Conservation (phyloP, 2,329 filamentous ascomycete genomes). For the Aspergillus spinulosporus region DNA sequence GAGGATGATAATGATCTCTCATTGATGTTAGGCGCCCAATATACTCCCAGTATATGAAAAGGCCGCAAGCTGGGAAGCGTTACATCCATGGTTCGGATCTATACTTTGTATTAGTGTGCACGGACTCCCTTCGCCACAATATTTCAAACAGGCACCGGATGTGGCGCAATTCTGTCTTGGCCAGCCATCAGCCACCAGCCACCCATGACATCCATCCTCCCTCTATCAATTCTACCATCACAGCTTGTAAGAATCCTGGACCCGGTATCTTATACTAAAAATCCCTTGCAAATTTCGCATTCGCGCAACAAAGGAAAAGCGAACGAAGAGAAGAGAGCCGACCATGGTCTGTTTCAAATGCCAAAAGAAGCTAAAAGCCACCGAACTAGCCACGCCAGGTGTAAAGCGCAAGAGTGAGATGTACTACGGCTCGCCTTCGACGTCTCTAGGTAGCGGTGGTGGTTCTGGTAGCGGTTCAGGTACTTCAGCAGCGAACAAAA, state of each 20-base stretch:
- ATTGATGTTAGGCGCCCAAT: neutral
- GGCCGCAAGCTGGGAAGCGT: no score
- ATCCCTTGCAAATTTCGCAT: neutral
- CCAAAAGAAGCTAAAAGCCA: conserved; percentile 61
- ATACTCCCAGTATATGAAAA: neutral
- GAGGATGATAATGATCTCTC: no score
- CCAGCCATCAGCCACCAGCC: neutral
- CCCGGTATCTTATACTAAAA: neutral
- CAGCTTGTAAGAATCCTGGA: no score
- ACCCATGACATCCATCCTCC: neutral
- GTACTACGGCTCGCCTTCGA: conserved; percentile 61
- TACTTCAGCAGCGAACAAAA: conserved; percentile 24
- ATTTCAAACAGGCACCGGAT: neutral
- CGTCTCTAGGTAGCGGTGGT: conserved; percentile 36
- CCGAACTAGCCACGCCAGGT: conserved; percentile 62
- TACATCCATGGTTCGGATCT: no score
- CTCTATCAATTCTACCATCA: neutral
- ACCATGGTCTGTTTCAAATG: conserved; percentile 67
- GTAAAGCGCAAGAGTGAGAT: conserved; percentile 69
- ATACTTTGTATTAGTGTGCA: neutral
- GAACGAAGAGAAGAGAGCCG: neutral
- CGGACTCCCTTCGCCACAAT: neutral
- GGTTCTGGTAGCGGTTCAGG: conserved; percentile 5
- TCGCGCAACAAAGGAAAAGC: no score
- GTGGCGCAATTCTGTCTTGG: neutral